These are phyloP conservation scores for Fraxinus excelsior DNA, from an alignment of 257 asterid species.

Conservation along the genomic window DNA sequence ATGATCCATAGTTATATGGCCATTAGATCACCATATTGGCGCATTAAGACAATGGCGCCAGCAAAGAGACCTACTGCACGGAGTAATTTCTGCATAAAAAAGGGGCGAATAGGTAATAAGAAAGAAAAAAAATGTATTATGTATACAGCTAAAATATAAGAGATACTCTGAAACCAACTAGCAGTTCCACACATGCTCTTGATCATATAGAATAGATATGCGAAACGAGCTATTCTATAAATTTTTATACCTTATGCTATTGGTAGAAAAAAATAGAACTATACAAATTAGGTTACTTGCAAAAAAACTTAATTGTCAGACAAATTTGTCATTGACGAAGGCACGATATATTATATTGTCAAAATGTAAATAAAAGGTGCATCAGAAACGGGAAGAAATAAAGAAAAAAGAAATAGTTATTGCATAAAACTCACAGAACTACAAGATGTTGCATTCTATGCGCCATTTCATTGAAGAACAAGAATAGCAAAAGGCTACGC, in stretches of 20 bases:
- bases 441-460: not conserved
- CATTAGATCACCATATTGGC: slow-evolving; percentile 84
- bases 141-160: not conserved
- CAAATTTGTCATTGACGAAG: not conserved
- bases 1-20: slow-evolving; percentile 44
- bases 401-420: not conserved
- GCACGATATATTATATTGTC: not conserved
- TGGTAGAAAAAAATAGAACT: not conserved
- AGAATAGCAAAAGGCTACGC: too few species aligned
- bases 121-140: not conserved
- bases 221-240: not conserved
- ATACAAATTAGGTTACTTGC: not conserved
- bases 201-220: not conserved
- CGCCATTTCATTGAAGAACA: too few species aligned
- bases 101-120: not conserved
- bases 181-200: not conserved
- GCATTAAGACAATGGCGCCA: slow-evolving; percentile 80
- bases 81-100: slow-evolving; percentile 68
- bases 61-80: slow-evolving; percentile 80
- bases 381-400: not conserved
- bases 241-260: not conserved
- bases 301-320: not conserved
- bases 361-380: not conserved
- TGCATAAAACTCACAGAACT: not conserved
- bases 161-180: slow-evolving; percentile 8